Evolutionary conservation across 2,329 filamentous ascomycete species (phyloP).

Genomic region (Aspergillus thermomutatus): DNA sequence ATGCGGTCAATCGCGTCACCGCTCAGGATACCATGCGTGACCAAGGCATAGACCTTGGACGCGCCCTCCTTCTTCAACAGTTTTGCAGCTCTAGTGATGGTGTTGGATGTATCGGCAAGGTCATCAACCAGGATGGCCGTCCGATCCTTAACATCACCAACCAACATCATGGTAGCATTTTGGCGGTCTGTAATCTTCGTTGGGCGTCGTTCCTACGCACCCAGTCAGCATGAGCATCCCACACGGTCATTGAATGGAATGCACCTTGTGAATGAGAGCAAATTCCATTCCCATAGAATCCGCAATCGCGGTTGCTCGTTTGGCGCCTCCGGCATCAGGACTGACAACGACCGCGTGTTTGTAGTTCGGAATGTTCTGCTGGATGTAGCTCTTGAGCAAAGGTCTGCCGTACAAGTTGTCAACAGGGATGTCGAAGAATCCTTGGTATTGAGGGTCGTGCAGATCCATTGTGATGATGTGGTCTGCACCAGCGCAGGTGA

Average conservation of each 20-base stretch:
- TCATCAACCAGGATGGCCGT: conserved; percentile 92
- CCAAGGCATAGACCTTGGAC: conserved; percentile 82
- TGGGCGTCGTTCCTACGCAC: conserved; percentile 74
- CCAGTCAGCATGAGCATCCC: conserved; percentile 10
- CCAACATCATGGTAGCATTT: conserved; percentile 85
- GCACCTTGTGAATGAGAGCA: conserved; percentile 95
- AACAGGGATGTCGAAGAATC: conserved; percentile 97
- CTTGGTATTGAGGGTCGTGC: conserved; percentile 94
- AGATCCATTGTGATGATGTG: conserved; percentile 98
- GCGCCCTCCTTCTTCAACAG: conserved; percentile 91
- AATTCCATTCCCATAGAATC: conserved; percentile 93
- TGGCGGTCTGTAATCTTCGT: conserved; percentile 82
- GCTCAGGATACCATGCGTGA: conserved; percentile 93
- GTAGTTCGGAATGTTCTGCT: conserved; percentile 79
- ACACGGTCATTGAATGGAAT: conserved; percentile 21
- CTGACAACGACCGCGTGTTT: conserved; percentile 89
- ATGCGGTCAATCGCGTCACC: conserved; percentile 93
- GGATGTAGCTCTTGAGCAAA: conserved; percentile 61
- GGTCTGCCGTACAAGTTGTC: conserved; percentile 82
- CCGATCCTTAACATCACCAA: conserved; percentile 77
- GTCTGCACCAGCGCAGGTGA: conserved; percentile 93
- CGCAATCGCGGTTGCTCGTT: conserved; percentile 91
- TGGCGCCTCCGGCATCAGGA: conserved; percentile 93
- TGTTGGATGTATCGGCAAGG: conserved; percentile 92
- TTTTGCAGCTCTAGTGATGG: conserved; percentile 93